Conservation (phyloP, 176 grass and related monocot genomes). For the Ensete ventricosum region DNA sequence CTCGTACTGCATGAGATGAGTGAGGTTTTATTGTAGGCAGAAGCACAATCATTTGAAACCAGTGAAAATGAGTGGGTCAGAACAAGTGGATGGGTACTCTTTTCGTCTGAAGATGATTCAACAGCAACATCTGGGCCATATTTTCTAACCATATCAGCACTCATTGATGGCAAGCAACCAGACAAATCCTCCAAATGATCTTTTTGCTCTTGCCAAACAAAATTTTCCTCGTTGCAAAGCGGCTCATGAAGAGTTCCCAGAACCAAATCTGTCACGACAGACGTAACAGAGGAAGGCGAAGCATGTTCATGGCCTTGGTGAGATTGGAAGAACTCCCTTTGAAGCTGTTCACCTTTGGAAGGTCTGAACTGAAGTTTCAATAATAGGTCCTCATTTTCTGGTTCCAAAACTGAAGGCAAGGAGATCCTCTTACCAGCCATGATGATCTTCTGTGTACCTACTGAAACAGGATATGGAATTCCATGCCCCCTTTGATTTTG, state of each 20-base stretch:
- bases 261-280: slow-evolving; percentile 73
- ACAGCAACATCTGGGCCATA: slow-evolving; percentile 20
- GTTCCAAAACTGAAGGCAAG: slow-evolving; percentile 34
- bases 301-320: slow-evolving; percentile 24
- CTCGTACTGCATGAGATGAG: background rate
- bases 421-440: slow-evolving; percentile 41
- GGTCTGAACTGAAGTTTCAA: slow-evolving; percentile 35
- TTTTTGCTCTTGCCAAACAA: slow-evolving; percentile 12
- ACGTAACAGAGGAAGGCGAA: slow-evolving; percentile 43
- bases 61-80: background rate
- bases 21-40: background rate
- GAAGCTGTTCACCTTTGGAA: slow-evolving; percentile 47
- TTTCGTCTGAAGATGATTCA: slow-evolving; percentile 25
- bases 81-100: background rate
- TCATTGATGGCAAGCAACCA: slow-evolving; percentile 24
- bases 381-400: slow-evolving; percentile 41
- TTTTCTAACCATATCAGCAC: slow-evolving; percentile 33
- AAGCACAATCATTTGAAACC: background rate
- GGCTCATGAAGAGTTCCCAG: slow-evolving; percentile 46
- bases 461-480: slow-evolving; percentile 21
- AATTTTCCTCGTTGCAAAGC: slow-evolving; percentile 34
- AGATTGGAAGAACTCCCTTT: slow-evolving; percentile 21
- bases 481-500: slow-evolving; percentile 6
- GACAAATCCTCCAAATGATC: slow-evolving; percentile 18
- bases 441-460: slow-evolving; percentile 18